Percentiles rank a stretch among this genome's conserved stretches.
Conservation (phyloP, 116 monocot genomes). For the Trichopus zeylanicus region DNA sequence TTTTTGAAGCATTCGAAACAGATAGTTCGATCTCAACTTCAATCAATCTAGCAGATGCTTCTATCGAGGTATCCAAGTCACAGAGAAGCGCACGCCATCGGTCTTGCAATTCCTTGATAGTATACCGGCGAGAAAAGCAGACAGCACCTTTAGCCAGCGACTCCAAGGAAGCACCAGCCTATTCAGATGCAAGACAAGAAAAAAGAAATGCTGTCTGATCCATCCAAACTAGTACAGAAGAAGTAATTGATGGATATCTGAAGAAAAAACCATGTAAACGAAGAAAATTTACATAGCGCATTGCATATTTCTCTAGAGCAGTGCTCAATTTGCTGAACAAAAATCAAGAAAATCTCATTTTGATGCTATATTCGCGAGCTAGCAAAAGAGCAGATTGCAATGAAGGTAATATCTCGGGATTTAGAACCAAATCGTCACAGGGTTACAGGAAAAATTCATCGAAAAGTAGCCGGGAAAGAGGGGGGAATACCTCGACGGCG, state of each 20-base stretch:
- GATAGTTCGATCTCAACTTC: conserved; percentile 41
- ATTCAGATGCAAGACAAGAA: not conserved
- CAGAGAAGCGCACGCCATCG: conserved; percentile 71
- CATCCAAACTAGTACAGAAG: not conserved
- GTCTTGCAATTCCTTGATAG: conserved; percentile 58
- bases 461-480: not conserved
- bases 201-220: not conserved
- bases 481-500: conserved; percentile 77
- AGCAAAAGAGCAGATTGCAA: no score
- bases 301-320: no score
- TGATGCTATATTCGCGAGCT: no score
- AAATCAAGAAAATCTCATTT: no score
- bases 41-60: conserved; percentile 51
- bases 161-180: conserved; percentile 94
- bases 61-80: conserved; percentile 44
- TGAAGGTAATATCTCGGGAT: no score
- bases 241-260: no score
- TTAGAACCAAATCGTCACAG: not conserved
- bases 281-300: no score
- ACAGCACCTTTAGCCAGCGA: conserved; percentile 93
- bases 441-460: not conserved
- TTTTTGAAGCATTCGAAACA: conserved; percentile 35
- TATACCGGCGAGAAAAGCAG: conserved; percentile 65
- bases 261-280: no score
- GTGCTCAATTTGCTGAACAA: no score